Evolutionary conservation across 2,329 filamentous ascomycete species (phyloP), one percentile per base, ranked within the genome.

Genomic region (Trichoderma atrobrunneum): DNA sequence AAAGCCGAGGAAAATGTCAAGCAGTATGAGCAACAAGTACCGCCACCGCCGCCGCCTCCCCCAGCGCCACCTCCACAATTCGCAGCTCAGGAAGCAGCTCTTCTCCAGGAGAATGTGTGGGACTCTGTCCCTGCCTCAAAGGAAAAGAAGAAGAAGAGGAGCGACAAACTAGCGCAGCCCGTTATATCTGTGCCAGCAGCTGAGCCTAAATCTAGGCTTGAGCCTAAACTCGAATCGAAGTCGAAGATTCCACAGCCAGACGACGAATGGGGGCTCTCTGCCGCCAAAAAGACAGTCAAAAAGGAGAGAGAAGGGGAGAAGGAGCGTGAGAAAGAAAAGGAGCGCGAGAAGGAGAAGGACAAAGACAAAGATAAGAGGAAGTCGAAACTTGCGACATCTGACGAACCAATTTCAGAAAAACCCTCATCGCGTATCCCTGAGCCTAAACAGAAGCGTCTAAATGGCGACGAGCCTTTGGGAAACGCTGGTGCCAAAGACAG

Each of bases 121-220:
- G 57, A 60, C 57, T 60, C 60, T 3, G 60, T 43, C 24, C 24
- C 36, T 21, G 36, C 59, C 21, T 51, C 39, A 43, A 70, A 63
- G 16, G 36, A 76, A 28, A 80, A 78, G 72, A 80, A 80, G 74
- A 67, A 81, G 79, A 73, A 51, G 79, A 73, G 34, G 56, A 48
- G 54, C 21, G 76, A 76, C 39, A 78, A 81, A 62, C 54, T 75
- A 32, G 74, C 76, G 39, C 76, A 77, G 24, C 70, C 74, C 36
- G 74, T 70, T 63, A 75, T 76, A 48, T 75, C 77, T 4, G 78
- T 79, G 21, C 77, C 77, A 8, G 76, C 78, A 39, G 74, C 74
- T 11, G 72, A 71, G 34, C 66, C 74, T 18, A 75, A 77, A 64
- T 36, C 69, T 66, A 76, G 76, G 51, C 76, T 76, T 3, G 76